phyloP scores from a whole-genome alignment of 2,329 filamentous ascomycete genomes.

The Colletotrichum sp. region DNA sequence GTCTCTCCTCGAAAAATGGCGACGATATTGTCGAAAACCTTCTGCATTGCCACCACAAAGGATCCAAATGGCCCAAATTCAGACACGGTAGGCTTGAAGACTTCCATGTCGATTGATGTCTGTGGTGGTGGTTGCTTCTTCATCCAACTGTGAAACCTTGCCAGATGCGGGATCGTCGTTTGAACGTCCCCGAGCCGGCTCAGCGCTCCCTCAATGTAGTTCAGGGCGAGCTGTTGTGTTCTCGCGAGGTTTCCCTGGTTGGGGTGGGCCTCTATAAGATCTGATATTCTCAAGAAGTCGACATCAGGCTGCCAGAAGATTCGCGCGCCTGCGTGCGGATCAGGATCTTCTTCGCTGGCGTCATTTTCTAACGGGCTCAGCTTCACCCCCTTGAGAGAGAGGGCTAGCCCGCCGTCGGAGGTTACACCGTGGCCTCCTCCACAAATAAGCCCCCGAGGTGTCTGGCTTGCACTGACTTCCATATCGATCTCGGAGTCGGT shows the following conservation, averaged over 20 bases:
- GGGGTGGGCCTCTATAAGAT: neutral
- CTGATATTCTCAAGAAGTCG: neutral
- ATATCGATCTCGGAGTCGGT: neutral
- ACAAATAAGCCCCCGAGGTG: neutral
- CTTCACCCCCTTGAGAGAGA: neutral
- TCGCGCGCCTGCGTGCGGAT: neutral
- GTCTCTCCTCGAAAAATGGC: conserved; percentile 27
- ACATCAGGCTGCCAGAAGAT: conserved; percentile 3
- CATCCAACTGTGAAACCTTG: neutral
- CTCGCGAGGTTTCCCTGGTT: neutral
- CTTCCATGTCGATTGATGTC: neutral
- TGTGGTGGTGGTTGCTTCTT: neutral
- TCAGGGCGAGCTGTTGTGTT: neutral
- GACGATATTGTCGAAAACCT: conserved; percentile 8
- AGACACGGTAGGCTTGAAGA: neutral
- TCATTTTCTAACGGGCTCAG: neutral
- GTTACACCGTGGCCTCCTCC: neutral
- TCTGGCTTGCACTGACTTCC: neutral
- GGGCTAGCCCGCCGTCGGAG: neutral
- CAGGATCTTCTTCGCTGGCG: neutral
- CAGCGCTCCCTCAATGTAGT: neutral
- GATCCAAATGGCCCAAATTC: neutral
- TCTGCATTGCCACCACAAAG: neutral
- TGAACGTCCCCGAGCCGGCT: neutral
- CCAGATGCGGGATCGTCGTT: neutral